A percentile compares a stretch with the other conserved stretches of the same genome.
Evolutionary conservation across 2,329 filamentous ascomycete species (phyloP).

Genomic region (Fusarium sp.): DNA sequence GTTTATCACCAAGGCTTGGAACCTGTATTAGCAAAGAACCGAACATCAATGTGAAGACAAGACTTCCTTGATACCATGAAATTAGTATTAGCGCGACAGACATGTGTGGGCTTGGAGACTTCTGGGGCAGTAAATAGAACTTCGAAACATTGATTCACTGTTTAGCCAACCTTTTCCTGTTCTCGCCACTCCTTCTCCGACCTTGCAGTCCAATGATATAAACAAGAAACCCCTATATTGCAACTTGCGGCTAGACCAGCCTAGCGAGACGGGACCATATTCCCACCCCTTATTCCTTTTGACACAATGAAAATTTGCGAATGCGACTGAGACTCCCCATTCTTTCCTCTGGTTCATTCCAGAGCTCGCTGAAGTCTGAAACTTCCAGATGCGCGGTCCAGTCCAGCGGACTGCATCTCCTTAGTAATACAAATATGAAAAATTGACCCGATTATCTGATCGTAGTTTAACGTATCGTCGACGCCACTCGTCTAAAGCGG

Average conservation of each 20-base stretch:
- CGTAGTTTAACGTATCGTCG: constrained; percentile 4
- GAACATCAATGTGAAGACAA: neutral
- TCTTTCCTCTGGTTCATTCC: constrained; percentile 2
- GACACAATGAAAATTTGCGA: constrained; percentile 38
- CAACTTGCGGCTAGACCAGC: neutral
- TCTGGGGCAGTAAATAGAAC: neutral
- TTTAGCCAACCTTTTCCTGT: constrained; percentile 8
- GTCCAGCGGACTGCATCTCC: constrained; percentile 18
- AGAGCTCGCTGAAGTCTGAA: neutral
- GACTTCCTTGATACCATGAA: neutral
- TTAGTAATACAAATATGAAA: constrained; percentile 44
- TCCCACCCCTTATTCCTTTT: constrained; percentile 21
- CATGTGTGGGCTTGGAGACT: neutral
- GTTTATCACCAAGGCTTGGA: neutral
- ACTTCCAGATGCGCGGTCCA: constrained; percentile 14
- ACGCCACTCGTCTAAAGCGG: neutral
- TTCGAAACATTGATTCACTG: constrained; percentile 13
- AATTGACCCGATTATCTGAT: constrained; percentile 24
- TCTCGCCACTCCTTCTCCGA: constrained; percentile 5
- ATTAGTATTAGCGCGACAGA: neutral
- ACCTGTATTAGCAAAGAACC: neutral
- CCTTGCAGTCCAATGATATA: constrained; percentile 30
- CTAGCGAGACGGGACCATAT: neutral
- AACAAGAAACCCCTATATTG: constrained; percentile 15
- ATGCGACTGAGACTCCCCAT: constrained; percentile 6